Base-by-base conservation (phyloP, 305 asterid genomes). In the Fraxinus paxiana region DNA sequence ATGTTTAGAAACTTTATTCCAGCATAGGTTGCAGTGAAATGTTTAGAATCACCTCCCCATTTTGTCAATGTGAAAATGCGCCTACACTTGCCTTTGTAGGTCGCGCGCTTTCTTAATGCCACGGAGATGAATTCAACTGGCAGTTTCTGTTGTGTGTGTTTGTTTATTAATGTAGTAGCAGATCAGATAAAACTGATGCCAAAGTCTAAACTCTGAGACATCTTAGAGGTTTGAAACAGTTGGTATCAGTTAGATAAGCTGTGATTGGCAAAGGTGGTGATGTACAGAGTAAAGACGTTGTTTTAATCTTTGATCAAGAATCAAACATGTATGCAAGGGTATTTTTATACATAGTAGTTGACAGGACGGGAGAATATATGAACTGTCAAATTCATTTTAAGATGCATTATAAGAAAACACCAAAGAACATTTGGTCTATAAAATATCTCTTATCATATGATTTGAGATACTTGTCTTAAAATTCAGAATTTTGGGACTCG, bases 21-120 rank as follows among this genome's bases (percentile, higher is more conserved):
- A 87, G 86, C 81, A 73, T 84, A 83, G 86, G 84, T 61, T 63
- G 38, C 54, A 38, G 80, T 79, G 67, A 80, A 83, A 78, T 81
- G 77, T 82, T 75, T 51, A 84, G 80, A 77, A 77, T 67, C 77
- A 26, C 81, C 75, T 83, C 81, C 84, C 65, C 82, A 20, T 37
- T 77, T 77, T 79, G 83, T 73, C 72, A 67, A 46, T 75, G 80
- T 46, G 2, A 41, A 41, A 41, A 9, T 1, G 48, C 48, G 48
- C 48, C 48, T 41, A 41, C 48, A 41, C 48, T 59, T 59, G 69
- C 12, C 9, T 17, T 22, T 20, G 80, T 71, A 46, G 48, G 34
- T 41, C 67, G 77, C 46, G 6, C 34, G 78, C 82, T 59, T 20
- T 17, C 26, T 46, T 46, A 15, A 13, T 46, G 56, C 18, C 79